phyloP scores from a whole-genome alignment of 352 stramenopile genomes.

The Blastocystis sp. region DNA sequence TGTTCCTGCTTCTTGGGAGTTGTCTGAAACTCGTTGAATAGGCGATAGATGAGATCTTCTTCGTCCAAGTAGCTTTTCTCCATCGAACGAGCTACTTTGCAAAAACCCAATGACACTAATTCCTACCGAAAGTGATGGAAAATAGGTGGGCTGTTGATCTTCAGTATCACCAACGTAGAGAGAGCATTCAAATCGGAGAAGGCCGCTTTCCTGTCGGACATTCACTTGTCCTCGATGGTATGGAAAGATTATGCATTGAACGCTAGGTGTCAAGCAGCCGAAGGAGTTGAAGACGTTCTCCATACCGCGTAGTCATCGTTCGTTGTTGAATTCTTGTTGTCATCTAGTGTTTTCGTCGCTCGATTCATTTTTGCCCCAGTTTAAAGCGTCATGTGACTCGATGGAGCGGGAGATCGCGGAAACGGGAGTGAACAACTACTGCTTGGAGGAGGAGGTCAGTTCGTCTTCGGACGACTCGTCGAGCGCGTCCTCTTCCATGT shows the following conservation, averaged over 20 bases:
- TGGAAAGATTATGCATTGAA: not conserved
- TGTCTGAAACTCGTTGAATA: constrained; percentile 15
- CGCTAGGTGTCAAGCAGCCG: not conserved
- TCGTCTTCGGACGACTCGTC: not conserved
- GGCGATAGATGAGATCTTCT: constrained; percentile 4
- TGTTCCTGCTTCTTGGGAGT: constrained; percentile 21
- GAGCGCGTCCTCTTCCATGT: not conserved
- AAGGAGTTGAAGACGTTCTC: constrained; percentile 50
- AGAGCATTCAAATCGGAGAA: not conserved
- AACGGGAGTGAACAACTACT: constrained; percentile 1
- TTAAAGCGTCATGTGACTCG: constrained; percentile 18
- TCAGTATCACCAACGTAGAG: not conserved
- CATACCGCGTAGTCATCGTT: not conserved
- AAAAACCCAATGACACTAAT: not conserved
- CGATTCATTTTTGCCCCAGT: constrained; percentile 17
- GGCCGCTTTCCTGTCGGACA: not conserved
- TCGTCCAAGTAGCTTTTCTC: not conserved
- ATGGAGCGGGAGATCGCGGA: not conserved
- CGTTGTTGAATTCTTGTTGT: not conserved
- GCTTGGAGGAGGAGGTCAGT: not conserved
- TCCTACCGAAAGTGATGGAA: not conserved
- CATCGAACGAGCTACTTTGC: not conserved
- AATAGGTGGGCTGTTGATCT: not conserved
- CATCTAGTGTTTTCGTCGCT: constrained; percentile 43
- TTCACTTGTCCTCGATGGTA: not conserved